A percentile compares a stretch with the other conserved stretches of the same genome.
Evolutionary conservation across 2,329 filamentous ascomycete species (phyloP).

Genomic region (Ceratocystis diversiconidia): DNA sequence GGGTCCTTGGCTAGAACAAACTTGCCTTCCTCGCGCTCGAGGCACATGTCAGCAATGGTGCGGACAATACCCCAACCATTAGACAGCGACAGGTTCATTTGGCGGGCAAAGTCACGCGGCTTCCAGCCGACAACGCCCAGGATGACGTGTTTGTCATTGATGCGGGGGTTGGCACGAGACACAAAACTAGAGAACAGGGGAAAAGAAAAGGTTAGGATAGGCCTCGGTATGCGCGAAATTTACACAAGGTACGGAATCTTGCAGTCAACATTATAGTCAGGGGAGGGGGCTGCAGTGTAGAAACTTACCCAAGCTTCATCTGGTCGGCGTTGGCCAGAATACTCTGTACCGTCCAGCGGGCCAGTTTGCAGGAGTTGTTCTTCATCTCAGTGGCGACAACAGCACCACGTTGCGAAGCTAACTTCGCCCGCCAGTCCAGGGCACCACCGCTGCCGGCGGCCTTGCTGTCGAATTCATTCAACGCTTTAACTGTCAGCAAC

Average conservation of each 20-base stretch:
- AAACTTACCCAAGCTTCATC: constrained; percentile 85
- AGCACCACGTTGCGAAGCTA: constrained; percentile 86
- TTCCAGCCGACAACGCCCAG: constrained; percentile 96
- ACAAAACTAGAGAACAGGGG: constrained; percentile 54
- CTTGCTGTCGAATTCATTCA: constrained; percentile 99
- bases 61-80: constrained; percentile 99
- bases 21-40: constrained; percentile 62
- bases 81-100: constrained; percentile 94
- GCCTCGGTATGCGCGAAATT: background rate
- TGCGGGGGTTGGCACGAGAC: constrained; percentile 82
- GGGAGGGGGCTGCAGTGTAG: too few species aligned
- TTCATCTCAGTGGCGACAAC: constrained; percentile 99
- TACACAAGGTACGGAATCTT: background rate
- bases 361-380: constrained; percentile 99
- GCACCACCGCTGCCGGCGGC: constrained; percentile 89
- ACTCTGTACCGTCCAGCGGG: constrained; percentile 91
- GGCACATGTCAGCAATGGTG: constrained; percentile 90
- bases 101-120: constrained; percentile 85
- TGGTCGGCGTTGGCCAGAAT: constrained; percentile 94
- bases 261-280: background rate
- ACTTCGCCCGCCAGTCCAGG: constrained; percentile 91
- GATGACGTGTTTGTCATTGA: constrained; percentile 84
- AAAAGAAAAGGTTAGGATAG: constrained; percentile 22
- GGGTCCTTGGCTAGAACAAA: constrained; percentile 79
- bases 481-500: constrained; percentile 79